phyloP scores from a whole-genome alignment of 371 early-diverging fungal genomes.

The Apophysomyces variabilis region DNA sequence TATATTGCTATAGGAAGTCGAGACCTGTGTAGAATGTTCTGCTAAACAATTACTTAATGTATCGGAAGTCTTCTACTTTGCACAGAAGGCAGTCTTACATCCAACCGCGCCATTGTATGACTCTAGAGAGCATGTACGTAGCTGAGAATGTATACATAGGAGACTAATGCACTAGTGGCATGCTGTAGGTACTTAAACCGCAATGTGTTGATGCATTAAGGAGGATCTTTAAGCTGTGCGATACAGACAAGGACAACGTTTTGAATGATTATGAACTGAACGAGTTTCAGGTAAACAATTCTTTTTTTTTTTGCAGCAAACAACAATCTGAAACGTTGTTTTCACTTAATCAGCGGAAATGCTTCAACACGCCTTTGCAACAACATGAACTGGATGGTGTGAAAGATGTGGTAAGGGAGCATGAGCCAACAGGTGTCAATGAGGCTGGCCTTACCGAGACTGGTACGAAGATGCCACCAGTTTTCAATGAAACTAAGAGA shows the following conservation, averaged over 20 bases:
- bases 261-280: slow-evolving; percentile 94
- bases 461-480: slow-evolving; percentile 36
- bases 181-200: slow-evolving; percentile 72
- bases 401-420: slow-evolving; percentile 89
- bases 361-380: slow-evolving; percentile 94
- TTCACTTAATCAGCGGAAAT: slow-evolving; percentile 69
- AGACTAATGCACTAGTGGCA: background rate
- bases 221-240: slow-evolving; percentile 94
- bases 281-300: slow-evolving; percentile 82
- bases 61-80: slow-evolving; percentile 98
- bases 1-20: slow-evolving; percentile 79
- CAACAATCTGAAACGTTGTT: no score
- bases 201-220: slow-evolving; percentile 89
- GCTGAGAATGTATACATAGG: background rate
- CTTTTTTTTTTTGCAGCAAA: no score
- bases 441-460: slow-evolving; percentile 83
- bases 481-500: background rate
- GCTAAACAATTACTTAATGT: slow-evolving; percentile 94
- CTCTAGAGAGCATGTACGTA: slow-evolving; percentile 82
- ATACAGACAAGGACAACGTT: slow-evolving; percentile 89
- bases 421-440: slow-evolving; percentile 85
- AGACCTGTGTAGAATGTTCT: slow-evolving; percentile 97
- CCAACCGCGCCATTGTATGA: slow-evolving; percentile 97
- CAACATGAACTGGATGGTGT: slow-evolving; percentile 94
- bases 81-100: slow-evolving; percentile 96